Percentiles rank a stretch among this genome's conserved stretches.
These are phyloP conservation scores for Pseudophaeomoniella oleicola DNA, from an alignment of 2,329 filamentous ascomycete species.

Conservation along the genomic window DNA sequence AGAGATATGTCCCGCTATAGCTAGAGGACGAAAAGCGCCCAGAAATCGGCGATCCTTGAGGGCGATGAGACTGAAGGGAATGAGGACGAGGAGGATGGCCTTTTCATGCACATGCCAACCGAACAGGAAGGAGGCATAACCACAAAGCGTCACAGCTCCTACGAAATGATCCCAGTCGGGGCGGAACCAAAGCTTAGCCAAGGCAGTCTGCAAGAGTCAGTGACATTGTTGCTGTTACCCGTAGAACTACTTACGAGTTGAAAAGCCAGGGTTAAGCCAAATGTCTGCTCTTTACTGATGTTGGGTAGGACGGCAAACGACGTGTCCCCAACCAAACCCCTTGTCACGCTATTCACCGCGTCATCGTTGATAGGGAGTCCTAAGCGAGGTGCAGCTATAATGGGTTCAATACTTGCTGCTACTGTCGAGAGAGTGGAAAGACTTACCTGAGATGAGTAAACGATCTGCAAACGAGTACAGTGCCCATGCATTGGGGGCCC, in stretches of 20 bases:
- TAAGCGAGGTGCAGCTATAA: conserved; percentile 62
- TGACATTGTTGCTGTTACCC: conserved; percentile 4
- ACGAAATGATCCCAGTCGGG: conserved; percentile 85
- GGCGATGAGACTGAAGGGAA: conserved; percentile 87
- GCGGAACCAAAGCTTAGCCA: conserved; percentile 66
- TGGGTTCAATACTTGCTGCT: too few species aligned
- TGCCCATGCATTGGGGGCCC: conserved; percentile 95
- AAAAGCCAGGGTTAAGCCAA: conserved; percentile 67
- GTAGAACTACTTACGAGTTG: conserved; percentile 41
- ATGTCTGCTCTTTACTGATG: conserved; percentile 66
- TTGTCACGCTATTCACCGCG: conserved; percentile 76
- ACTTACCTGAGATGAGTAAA: conserved; percentile 62
- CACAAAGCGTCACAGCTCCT: conserved; percentile 78
- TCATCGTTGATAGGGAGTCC: conserved; percentile 57
- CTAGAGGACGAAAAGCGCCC: conserved; percentile 78
- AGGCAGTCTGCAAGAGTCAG: conserved; percentile 38
- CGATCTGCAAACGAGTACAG: conserved; percentile 88
- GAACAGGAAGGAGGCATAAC: conserved; percentile 91
- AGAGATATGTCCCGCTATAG: conserved; percentile 86
- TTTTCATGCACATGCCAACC: conserved; percentile 99
- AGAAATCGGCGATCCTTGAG: conserved; percentile 81
- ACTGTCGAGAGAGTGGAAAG: too few species aligned
- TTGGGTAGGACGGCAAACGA: conserved; percentile 87
- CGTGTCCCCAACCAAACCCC: conserved; percentile 85
- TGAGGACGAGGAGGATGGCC: conserved; percentile 82